Conservation (phyloP, 2,329 filamentous ascomycete species). For the Pochonia chlamydosporia region DNA sequence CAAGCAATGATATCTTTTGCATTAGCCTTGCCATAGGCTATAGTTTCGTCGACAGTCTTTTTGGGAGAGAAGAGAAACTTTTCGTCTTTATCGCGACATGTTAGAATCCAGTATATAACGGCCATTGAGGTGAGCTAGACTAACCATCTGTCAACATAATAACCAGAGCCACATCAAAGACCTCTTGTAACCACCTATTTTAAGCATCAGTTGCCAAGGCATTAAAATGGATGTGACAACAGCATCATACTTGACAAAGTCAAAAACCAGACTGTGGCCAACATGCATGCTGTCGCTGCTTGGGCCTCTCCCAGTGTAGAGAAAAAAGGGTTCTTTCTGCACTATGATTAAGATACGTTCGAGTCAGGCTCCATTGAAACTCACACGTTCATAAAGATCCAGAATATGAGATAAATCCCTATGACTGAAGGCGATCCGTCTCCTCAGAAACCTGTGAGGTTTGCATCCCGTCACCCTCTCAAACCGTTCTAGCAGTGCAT, state of each 20-base stretch:
- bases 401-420: constrained; percentile 82
- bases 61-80: too few species aligned
- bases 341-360: too few species aligned
- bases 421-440: constrained; percentile 86
- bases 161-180: constrained; percentile 86
- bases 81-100: too few species aligned
- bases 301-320: constrained; percentile 89
- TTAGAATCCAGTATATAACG: too few species aligned
- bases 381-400: constrained; percentile 71
- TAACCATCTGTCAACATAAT: constrained; percentile 93
- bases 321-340: too few species aligned
- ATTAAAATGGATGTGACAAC: too few species aligned
- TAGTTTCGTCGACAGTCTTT: too few species aligned
- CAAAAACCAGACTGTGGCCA: constrained; percentile 30
- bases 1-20: constrained; percentile 67
- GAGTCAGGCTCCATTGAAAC: constrained; percentile 33
- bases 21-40: constrained; percentile 61
- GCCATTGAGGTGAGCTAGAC: too few species aligned
- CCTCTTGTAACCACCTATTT: constrained; percentile 82
- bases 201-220: too few species aligned
- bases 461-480: constrained; percentile 83
- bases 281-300: constrained; percentile 86
- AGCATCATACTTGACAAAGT: constrained; percentile 29
- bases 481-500: constrained; percentile 74
- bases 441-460: constrained; percentile 80